Evolutionary conservation across 495 filamentous ascomycete genomes (phyloP).

Genomic region (Evansstolkia leycettana): DNA sequence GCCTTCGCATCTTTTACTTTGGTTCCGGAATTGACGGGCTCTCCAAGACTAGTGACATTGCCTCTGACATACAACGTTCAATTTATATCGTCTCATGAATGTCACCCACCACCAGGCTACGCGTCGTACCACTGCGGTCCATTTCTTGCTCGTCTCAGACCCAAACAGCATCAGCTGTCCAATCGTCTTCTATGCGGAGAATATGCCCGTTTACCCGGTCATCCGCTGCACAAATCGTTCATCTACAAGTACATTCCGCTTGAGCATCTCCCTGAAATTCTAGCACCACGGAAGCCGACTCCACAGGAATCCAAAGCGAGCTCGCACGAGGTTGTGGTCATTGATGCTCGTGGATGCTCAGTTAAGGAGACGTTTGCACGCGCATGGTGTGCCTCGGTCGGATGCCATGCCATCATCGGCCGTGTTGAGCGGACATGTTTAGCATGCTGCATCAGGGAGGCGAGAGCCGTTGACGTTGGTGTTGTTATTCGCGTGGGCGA

Average conservation of each 20-base stretch:
- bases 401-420: conserved; percentile 56
- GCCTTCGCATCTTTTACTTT: conserved; percentile 42
- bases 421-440: conserved; percentile 50
- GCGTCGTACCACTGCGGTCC: conserved; percentile 7
- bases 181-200: conserved; percentile 4
- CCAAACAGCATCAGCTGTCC: conserved; percentile 33
- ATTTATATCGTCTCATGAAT: conserved; percentile 55
- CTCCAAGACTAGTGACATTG: conserved; percentile 27
- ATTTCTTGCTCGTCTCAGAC: conserved; percentile 26
- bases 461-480: conserved; percentile 50
- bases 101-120: conserved; percentile 38
- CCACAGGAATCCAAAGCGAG: conserved; percentile 9
- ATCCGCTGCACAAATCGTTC: conserved; percentile 52
- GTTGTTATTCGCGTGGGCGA: conserved; percentile 50
- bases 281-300: conserved; percentile 4
- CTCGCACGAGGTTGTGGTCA: conserved; percentile 37
- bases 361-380: conserved; percentile 53
- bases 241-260: conserved; percentile 44
- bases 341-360: conserved; percentile 35
- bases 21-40: conserved; percentile 13
- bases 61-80: conserved; percentile 48
- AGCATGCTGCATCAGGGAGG: conserved; percentile 58
- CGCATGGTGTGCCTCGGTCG: conserved; percentile 57
- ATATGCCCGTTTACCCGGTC: conserved; percentile 34
- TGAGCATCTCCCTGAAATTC: conserved; percentile 29